Conservation (phyloP, 2,329 filamentous ascomycete species). For the Aspergillus amoenus region DNA sequence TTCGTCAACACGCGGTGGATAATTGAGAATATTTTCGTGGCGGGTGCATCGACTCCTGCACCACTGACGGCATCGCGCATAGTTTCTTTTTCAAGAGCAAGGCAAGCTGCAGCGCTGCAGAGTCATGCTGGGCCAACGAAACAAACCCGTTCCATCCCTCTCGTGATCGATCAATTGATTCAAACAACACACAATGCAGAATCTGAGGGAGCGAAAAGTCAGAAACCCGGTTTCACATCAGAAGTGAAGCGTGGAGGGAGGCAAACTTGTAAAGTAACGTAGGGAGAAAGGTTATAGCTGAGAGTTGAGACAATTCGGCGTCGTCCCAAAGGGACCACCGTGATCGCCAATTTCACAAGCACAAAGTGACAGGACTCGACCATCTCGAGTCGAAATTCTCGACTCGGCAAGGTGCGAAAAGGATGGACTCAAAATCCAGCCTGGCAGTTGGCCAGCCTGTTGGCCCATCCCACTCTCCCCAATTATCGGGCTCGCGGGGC, state of each 20-base stretch:
- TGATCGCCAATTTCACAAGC: neutral
- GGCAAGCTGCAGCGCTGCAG: neutral
- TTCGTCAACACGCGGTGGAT: neutral
- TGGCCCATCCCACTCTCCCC: neutral
- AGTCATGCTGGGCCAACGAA: neutral
- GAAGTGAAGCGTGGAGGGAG: neutral
- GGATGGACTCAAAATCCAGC: conserved; percentile 6
- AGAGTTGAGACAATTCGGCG: conserved; percentile 7
- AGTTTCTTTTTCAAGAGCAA: neutral
- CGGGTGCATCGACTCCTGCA: neutral
- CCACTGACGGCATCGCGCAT: conserved; percentile 2
- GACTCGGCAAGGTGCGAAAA: neutral
- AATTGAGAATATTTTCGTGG: neutral
- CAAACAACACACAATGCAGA: neutral
- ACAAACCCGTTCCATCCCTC: neutral
- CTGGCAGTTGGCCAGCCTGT: neutral
- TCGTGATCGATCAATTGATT: conserved; percentile 3
- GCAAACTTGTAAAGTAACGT: neutral
- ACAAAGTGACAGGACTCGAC: neutral
- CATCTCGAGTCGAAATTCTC: too few species aligned
- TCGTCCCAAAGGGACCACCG: neutral
- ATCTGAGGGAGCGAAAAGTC: neutral
- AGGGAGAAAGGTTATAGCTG: neutral
- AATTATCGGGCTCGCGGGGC: conserved; percentile 4
- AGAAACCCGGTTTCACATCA: neutral